Conservation (phyloP, 2,329 filamentous ascomycete genomes). For the Colletotrichum caudatum region DNA sequence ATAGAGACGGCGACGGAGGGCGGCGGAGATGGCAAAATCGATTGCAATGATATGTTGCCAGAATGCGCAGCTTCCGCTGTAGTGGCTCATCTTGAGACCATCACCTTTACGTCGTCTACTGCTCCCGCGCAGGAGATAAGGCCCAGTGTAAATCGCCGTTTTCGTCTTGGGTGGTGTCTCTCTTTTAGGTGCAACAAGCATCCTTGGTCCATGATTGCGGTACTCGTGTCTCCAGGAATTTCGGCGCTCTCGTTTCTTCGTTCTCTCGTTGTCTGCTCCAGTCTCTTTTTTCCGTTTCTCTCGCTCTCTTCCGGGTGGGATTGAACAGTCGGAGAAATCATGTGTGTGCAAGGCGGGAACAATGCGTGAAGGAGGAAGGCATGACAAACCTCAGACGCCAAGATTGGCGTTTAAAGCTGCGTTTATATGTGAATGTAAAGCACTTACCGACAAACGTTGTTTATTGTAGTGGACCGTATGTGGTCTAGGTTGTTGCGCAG, state of each 20-base stretch:
- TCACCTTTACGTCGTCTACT: neutral
- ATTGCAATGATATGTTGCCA: neutral
- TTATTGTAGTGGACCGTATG: constrained; percentile 25
- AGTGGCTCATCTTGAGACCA: constrained; percentile 2
- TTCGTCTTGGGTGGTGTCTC: constrained; percentile 20
- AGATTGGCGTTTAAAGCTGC: constrained; percentile 10
- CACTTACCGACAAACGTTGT: constrained; percentile 35
- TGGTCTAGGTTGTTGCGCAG: constrained; percentile 35
- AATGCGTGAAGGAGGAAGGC: constrained; percentile 1
- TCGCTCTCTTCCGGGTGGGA: neutral
- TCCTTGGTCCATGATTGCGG: neutral
- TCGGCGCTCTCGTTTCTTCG: constrained; percentile 10
- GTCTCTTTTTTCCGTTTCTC: constrained; percentile 3
- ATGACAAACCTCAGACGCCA: constrained; percentile 17
- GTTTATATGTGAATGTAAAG: constrained; percentile 18
- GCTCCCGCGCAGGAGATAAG: constrained; percentile 7
- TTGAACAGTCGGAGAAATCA: constrained; percentile 8
- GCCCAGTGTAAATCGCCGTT: constrained; percentile 22
- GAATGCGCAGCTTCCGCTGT: neutral
- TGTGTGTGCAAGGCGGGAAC: neutral
- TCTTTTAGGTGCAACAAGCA: neutral
- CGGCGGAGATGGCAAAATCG: constrained; percentile 28
- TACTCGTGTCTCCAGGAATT: constrained; percentile 1
- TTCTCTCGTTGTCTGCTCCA: neutral
- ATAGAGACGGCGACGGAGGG: neutral